Conservation (phyloP, 495 filamentous ascomycete species). For the Penicillium desertorum region DNA sequence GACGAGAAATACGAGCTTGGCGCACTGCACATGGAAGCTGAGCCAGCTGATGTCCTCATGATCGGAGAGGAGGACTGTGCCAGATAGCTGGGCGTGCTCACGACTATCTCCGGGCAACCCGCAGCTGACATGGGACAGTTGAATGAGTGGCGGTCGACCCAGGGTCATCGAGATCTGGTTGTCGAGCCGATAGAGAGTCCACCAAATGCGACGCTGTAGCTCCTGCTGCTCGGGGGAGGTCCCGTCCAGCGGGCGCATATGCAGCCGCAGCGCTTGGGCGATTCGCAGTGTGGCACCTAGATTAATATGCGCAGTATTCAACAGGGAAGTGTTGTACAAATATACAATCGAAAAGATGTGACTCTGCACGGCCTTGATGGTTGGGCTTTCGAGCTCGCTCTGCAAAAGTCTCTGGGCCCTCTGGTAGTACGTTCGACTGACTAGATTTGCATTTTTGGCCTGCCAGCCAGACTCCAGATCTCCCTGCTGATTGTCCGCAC, state of each 20-base stretch:
- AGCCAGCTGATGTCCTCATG: slow-evolving; percentile 44
- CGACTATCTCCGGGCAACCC: slow-evolving; percentile 41
- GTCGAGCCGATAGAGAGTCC: slow-evolving; percentile 50
- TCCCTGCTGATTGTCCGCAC: slow-evolving; percentile 11
- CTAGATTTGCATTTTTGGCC: slow-evolving; percentile 41
- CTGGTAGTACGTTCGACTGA: slow-evolving; percentile 46
- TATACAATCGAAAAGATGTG: not conserved
- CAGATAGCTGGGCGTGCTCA: slow-evolving; percentile 33
- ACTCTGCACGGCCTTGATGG: slow-evolving; percentile 8
- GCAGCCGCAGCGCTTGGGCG: slow-evolving; percentile 53
- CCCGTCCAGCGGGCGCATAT: slow-evolving; percentile 20
- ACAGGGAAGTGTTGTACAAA: slow-evolving; percentile 33
- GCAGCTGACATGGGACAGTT: slow-evolving; percentile 36
- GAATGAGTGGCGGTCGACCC: slow-evolving; percentile 46
- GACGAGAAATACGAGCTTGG: slow-evolving; percentile 39
- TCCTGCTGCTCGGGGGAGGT: slow-evolving; percentile 20
- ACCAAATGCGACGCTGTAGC: slow-evolving; percentile 52
- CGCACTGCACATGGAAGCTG: slow-evolving; percentile 37
- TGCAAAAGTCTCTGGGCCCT: slow-evolving; percentile 48
- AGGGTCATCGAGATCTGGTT: slow-evolving; percentile 52
- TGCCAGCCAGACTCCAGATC: slow-evolving; percentile 11
- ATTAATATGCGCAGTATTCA: slow-evolving; percentile 48
- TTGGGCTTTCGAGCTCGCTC: slow-evolving; percentile 50
- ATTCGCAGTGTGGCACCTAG: slow-evolving; percentile 44
- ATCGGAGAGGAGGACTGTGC: slow-evolving; percentile 38